Base-by-base conservation (phyloP, 2,329 filamentous ascomycete genomes). In the Daldinia sp. region DNA sequence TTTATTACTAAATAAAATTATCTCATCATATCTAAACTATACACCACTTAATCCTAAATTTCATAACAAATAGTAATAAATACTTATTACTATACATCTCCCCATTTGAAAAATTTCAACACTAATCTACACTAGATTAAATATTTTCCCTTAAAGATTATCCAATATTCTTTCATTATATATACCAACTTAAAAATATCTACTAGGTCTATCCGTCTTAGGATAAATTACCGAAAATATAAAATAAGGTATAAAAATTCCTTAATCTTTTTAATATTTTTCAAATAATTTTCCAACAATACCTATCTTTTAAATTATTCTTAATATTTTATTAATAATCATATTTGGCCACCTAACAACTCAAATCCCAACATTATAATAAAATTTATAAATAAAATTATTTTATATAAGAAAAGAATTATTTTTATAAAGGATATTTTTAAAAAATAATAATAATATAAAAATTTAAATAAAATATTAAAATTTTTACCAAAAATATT, bases 281-380 rank as follows among this genome's bases (percentile, higher is more conserved):
- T 25, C 4, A 27, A n/a, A 29, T 47, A n/a, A 15, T 47, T 47
- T 47, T 47, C n/a, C 29, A 15, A 29, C 7, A 9, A 11, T 3
- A 47, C 23, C 15, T 29, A 47, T 27, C 15, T 27, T n/a, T 4
- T 27, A 29, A 47, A 47, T 47, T 15, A 5, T 2, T 47, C 29
- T n/a, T 47, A 47, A 47, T 47, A 27, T 47, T 47, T 47, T 47
- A 47, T 27, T 27, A 27, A 47, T n/a, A 47, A n/a, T 27, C 29
- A 15, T 47, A 47, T 27, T 47, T 17, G 11, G 2, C n/a, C 23
- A 2, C 29, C 15, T 11, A n/a, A 27, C 29, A 47, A n/a, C 29
- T 47, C 29, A 27, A 47, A 47, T 29, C 15, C 15, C 15, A 47
- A 27, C 7, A 27, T 47, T 13, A 29, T 47, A 27, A 47, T 47